Percentiles rank a stretch among this genome's conserved stretches.
phyloP scores from a whole-genome alignment of 176 grass and related monocot genomes.

The Eleusine coracana region DNA sequence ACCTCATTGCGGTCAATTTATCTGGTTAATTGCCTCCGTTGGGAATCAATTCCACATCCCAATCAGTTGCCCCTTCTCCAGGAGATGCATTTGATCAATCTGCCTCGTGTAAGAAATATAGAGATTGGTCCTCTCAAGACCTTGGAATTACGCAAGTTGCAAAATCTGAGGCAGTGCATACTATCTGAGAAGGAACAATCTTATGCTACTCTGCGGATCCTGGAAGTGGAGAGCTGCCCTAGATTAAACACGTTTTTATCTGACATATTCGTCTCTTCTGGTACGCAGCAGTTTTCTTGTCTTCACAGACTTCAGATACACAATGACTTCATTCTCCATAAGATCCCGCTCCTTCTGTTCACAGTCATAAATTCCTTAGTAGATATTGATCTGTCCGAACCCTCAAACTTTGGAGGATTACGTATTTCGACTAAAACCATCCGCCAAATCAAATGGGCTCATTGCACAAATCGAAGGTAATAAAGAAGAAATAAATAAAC shows the following conservation, averaged over 20 bases:
- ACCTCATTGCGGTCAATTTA: conserved; percentile 6
- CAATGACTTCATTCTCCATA: background rate
- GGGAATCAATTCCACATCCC: background rate
- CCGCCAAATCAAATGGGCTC: background rate
- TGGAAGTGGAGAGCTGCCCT: background rate
- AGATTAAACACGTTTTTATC: background rate
- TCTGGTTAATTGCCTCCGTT: background rate
- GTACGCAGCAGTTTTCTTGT: background rate
- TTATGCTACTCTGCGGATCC: background rate
- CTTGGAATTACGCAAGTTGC: background rate
- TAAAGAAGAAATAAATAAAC: background rate
- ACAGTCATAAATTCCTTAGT: background rate
- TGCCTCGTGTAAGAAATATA: background rate
- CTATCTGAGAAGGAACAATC: background rate
- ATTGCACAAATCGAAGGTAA: background rate
- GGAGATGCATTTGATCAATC: background rate
- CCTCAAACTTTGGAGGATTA: background rate
- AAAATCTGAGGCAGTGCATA: background rate
- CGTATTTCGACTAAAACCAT: background rate
- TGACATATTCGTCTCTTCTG: background rate
- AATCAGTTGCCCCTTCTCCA: conserved; percentile 14
- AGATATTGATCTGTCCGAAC: background rate
- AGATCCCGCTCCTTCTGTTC: background rate
- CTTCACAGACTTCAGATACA: background rate
- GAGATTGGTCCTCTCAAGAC: conserved; percentile 9